Evolutionary conservation across 2,329 filamentous ascomycete genomes (phyloP).

Genomic region (Aureobasidium vineae): DNA sequence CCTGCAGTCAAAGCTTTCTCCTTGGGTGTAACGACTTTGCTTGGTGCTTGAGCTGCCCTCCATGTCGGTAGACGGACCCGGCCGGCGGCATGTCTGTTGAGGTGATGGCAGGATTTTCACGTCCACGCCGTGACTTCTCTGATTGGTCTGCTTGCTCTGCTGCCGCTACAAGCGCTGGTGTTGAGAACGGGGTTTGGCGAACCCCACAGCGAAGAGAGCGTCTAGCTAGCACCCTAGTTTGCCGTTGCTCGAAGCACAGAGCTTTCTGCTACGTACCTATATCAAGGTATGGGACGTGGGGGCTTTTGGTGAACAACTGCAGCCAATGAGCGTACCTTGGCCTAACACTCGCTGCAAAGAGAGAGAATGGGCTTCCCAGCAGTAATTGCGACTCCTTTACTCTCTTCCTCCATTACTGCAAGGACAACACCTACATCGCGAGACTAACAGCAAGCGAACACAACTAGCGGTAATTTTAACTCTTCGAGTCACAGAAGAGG

Average conservation of each 20-base stretch:
- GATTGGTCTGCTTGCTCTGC: background rate
- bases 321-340: background rate
- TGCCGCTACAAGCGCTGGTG: conserved; percentile 6
- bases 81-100: background rate
- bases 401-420: background rate
- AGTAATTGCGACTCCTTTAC: no score
- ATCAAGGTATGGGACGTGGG: background rate
- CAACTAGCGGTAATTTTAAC: background rate
- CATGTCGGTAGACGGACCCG: conserved; percentile 18
- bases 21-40: background rate
- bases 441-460: background rate
- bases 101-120: conserved; percentile 1
- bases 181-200: background rate
- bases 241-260: background rate
- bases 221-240: background rate
- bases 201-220: background rate
- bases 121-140: background rate
- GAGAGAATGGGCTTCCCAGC: background rate
- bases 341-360: background rate
- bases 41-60: background rate
- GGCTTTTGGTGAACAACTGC: background rate
- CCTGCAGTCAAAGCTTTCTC: conserved; percentile 7
- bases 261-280: background rate
- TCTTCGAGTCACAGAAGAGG: background rate
- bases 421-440: background rate